Base-by-base conservation (phyloP, 2,329 filamentous ascomycete species). In the Alternaria solani region DNA sequence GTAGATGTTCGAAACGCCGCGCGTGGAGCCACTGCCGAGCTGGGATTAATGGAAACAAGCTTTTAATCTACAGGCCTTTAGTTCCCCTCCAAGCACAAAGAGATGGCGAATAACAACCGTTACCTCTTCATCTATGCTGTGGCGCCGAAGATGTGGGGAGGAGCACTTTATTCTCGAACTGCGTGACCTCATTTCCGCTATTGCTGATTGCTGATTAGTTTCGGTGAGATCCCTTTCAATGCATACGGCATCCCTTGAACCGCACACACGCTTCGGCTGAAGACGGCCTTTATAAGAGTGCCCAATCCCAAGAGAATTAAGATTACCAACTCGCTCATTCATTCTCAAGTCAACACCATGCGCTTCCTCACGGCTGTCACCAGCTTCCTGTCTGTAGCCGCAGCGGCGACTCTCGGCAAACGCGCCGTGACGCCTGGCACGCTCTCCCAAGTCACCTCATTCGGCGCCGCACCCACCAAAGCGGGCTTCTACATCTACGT, bases 401-500 rank as follows among this genome's bases (percentile, higher is more conserved):
- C 67, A 8, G 69, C 71, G 14, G 65, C 66, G 12, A 64, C 71
- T 5, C 41, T 75, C 6, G 61, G 51, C 38, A 69, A 68, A 55
- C 72, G 73, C 39, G 72, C 73, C 23, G 61, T 62, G 11, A 73
- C 71, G 20, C 73, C 72, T 6, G 73, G 72, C 41, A 55, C 56
- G 5, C 69, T 82, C 20, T 71, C 72, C 11, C 75, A 81, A 54
- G 79, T 85, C 47, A 77, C 76, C 5, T 70, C 74, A 51, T 84
- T 81, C 48, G 81, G 81, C 2, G 71, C 41, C 2, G 72, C 43
- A 55, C 79, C 82, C 11, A 83, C 81, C 25, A 67, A 83, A 30
- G 83, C 83, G 5, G 76, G 76, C 16, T 86, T 87, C 75, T 85
- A 83, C 77, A 84, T 87, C 58, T 83, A 84, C 57, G 81, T 82